phyloP scores from a whole-genome alignment of 139 green algal genomes.

The Klebsormidium nitens region DNA sequence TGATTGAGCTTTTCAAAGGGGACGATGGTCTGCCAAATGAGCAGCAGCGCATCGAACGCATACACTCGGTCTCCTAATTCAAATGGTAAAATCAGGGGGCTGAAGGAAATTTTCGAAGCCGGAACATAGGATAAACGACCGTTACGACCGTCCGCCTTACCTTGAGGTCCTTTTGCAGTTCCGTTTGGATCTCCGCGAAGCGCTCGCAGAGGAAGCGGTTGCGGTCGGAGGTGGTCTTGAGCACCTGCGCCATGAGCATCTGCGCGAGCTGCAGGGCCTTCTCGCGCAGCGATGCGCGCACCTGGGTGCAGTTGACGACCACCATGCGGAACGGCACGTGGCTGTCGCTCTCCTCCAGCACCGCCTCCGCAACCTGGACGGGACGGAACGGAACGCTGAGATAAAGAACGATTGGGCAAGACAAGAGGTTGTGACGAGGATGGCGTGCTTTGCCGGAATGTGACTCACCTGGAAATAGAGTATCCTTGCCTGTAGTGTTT shows the following conservation, averaged over 20 bases:
- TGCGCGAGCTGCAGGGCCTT: slow-evolving; percentile 6
- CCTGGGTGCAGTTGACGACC: slow-evolving; percentile 24
- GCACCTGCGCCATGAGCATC: neutral
- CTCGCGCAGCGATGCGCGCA: slow-evolving; percentile 44
- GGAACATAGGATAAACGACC: slow-evolving; percentile 1
- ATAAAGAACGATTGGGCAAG: too few relatives aligned
- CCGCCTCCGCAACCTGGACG: slow-evolving; percentile 3
- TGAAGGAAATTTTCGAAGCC: too few relatives aligned
- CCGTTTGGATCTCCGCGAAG: slow-evolving; percentile 12
- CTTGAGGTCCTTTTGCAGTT: neutral
- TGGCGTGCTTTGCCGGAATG: too few relatives aligned
- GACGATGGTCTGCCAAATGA: too few relatives aligned
- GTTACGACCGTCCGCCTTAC: neutral
- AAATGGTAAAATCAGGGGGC: too few relatives aligned
- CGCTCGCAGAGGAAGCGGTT: slow-evolving; percentile 10
- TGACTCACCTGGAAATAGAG: too few relatives aligned
- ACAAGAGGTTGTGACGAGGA: too few relatives aligned
- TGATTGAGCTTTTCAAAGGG: too few relatives aligned
- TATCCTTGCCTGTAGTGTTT: too few relatives aligned
- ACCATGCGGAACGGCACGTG: slow-evolving; percentile 20
- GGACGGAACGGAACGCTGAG: too few relatives aligned
- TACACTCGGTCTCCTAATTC: too few relatives aligned
- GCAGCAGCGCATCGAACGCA: too few relatives aligned
- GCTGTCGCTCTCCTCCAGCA: neutral
- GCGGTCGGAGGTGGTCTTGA: neutral